Conservation (phyloP, 192 early-diverging fungal species). For the Linnemannia exigua region DNA sequence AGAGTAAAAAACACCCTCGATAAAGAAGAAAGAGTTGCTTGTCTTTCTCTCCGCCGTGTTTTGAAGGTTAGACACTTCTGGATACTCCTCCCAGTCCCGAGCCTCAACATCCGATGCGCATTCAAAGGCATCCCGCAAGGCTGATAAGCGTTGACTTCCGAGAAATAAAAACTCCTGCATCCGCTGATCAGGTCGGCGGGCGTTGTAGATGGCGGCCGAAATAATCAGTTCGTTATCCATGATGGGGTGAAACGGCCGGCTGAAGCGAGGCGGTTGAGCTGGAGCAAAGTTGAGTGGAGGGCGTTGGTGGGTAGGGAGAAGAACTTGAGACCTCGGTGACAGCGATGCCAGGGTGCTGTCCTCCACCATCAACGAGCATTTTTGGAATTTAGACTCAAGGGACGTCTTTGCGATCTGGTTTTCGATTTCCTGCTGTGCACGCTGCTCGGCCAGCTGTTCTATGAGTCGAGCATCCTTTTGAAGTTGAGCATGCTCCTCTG, state of each 20-base stretch:
- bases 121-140: slow-evolving; percentile 78
- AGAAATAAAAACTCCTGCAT: slow-evolving; percentile 77
- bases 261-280: background rate
- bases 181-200: slow-evolving; percentile 61
- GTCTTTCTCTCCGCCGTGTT: slow-evolving; percentile 70
- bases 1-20: slow-evolving; percentile 82
- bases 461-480: slow-evolving; percentile 8
- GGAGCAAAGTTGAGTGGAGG: slow-evolving; percentile 30
- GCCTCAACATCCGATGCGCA: slow-evolving; percentile 77
- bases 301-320: slow-evolving; percentile 17
- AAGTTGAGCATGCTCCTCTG: background rate
- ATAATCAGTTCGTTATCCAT: slow-evolving; percentile 61
- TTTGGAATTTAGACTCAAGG: slow-evolving; percentile 35
- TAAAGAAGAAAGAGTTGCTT: slow-evolving; percentile 79
- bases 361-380: slow-evolving; percentile 24
- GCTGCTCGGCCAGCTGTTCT: slow-evolving; percentile 4
- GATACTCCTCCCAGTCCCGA: slow-evolving; percentile 44
- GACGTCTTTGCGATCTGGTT: slow-evolving; percentile 4
- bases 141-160: slow-evolving; percentile 76
- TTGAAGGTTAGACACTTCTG: slow-evolving; percentile 31
- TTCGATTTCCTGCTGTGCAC: slow-evolving; percentile 8
- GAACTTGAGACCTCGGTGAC: slow-evolving; percentile 6
- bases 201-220: slow-evolving; percentile 75
- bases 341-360: slow-evolving; percentile 20
- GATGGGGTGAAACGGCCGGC: slow-evolving; percentile 9